phyloP scores from a whole-genome alignment of 129 eudicot species.

The Flaveria robusta region DNA sequence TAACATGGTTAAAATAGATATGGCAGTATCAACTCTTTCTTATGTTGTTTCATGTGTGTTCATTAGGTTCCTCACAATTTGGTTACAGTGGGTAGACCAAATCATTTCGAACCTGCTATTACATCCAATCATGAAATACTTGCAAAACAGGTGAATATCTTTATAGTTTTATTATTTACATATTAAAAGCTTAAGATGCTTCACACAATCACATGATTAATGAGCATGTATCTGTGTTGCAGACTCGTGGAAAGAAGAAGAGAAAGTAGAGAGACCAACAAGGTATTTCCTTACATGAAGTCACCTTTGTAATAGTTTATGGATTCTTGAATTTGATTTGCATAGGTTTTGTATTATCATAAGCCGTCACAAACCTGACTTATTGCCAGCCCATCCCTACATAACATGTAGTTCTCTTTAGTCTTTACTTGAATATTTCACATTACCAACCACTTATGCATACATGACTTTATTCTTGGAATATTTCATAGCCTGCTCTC shows the following conservation, averaged over 20 bases:
- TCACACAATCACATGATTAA: constrained; percentile 15
- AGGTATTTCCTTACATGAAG: constrained; percentile 15
- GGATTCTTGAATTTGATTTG: neutral
- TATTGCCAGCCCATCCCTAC: neutral
- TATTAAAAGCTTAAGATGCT: neutral
- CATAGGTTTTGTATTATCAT: neutral
- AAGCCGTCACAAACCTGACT: neutral
- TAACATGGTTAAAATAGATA: neutral
- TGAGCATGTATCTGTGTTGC: constrained; percentile 19
- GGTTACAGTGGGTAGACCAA: constrained; percentile 18
- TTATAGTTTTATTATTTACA: neutral
- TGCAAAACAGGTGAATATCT: constrained; percentile 27
- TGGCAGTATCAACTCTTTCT: neutral
- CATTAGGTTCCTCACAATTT: constrained; percentile 24
- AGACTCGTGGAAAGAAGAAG: constrained; percentile 35
- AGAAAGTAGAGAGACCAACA: constrained; percentile 24
- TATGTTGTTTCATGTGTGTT: constrained; percentile 12
- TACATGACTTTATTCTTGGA: too few species aligned
- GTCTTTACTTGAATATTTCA: too few species aligned
- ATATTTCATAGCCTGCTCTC: too few species aligned
- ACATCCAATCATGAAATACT: constrained; percentile 29
- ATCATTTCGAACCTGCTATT: constrained; percentile 17
- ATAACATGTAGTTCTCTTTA: too few species aligned
- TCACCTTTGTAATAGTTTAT: neutral
- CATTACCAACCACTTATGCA: too few species aligned